Base-by-base conservation (phyloP, 1,139 yeast species). In the Taphrina populina region DNA sequence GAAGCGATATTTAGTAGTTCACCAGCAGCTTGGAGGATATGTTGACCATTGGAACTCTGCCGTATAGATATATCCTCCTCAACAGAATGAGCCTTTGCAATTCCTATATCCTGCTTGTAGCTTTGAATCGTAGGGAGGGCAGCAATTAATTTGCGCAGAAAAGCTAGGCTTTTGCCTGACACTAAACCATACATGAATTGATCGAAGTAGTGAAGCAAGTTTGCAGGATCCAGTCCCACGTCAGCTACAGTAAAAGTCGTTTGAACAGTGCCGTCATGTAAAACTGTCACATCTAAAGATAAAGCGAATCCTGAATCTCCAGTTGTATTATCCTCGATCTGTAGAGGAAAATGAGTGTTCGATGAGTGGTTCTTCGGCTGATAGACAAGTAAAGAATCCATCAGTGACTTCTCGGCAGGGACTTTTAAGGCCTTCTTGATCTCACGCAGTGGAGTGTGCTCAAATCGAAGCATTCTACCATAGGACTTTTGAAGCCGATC, bases 301-400 rank as follows among this genome's bases (percentile, higher is more conserved):
- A 52, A 6, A 11, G 49, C 52, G 20, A 43, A 52, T 4, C 51
- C 49, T 8, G 43, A 26, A 15, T 21, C 41, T 5, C 24, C 29
- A 21, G 17, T 27, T 13, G 4, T 20, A 17, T 30, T 21, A 15
- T 37, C 45, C 11, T 20, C 20, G 20, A 37, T 17, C 19, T 17
- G 6, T 8, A 17, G n/a, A n/a, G n/a, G n/a, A 8, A 24, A 13
- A 8, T 11, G 13, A 4, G 37, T 10, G 4, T 17, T 13, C 23
- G 20, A 15, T 13, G 45, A 6, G n/a, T n/a, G n/a, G 1, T 24
- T 10, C 17, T 13, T n/a, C 24, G n/a, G 20, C 23, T 61, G 61
- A 43, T 52, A 63, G 19, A 59, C 63, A 34, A 62, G 59, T 11
- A 63, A 29, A 5, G 61, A 39, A 32, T 62, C 58, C 23, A 62